Conservation (phyloP, 495 filamentous ascomycete species). For the Lasiosphaeria miniovina region DNA sequence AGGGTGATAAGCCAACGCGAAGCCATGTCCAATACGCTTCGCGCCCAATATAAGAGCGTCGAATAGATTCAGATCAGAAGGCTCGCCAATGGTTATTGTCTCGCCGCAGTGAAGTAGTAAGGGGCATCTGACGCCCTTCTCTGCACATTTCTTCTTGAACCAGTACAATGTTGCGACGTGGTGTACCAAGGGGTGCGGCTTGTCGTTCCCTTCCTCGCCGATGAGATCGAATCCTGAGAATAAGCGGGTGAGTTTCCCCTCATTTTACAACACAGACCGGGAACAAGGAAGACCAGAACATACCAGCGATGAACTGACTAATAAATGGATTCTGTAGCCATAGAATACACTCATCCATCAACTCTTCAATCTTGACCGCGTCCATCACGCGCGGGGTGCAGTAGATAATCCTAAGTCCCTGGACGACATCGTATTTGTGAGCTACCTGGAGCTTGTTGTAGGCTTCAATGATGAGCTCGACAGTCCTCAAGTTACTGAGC, state of each 20-base stretch:
- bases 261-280: background rate
- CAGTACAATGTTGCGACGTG: constrained; percentile 75
- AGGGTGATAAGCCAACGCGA: constrained; percentile 82
- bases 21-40: constrained; percentile 89
- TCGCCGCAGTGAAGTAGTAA: constrained; percentile 96
- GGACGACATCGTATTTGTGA: constrained; percentile 27
- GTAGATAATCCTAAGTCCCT: constrained; percentile 52
- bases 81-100: constrained; percentile 70
- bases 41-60: constrained; percentile 82
- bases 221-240: constrained; percentile 76
- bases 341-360: constrained; percentile 73
- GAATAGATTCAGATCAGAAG: constrained; percentile 81
- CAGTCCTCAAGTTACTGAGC: constrained; percentile 46
- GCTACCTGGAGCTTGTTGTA: constrained; percentile 43
- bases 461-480: constrained; percentile 49
- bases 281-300: constrained; percentile 12
- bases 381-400: constrained; percentile 55
- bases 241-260: background rate
- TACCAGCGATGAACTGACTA: constrained; percentile 67
- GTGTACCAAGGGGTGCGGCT: constrained; percentile 56
- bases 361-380: constrained; percentile 56
- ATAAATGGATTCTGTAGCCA: constrained; percentile 62
- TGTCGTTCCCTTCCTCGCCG: constrained; percentile 74
- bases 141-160: constrained; percentile 71
- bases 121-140: constrained; percentile 74